Base-by-base conservation (phyloP, 805 yeast genomes). In the Candida chauliodis region DNA sequence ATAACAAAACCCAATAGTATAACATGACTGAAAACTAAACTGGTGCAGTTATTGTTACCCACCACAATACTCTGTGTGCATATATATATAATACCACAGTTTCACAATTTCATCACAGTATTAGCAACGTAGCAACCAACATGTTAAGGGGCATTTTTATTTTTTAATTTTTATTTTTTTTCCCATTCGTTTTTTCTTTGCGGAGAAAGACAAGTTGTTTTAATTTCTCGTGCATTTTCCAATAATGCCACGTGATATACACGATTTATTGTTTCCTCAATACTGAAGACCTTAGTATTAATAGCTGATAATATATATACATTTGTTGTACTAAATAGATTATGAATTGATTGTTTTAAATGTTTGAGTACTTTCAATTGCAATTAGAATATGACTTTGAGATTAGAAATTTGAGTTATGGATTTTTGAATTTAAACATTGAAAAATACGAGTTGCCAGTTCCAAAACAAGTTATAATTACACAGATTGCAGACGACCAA, bases 41-140 rank as follows among this genome's bases (percentile, higher is more conserved):
- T n/a, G n/a, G n/a, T n/a, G n/a, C n/a, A n/a, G n/a, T n/a, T n/a
- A n/a, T n/a, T n/a, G n/a, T n/a, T n/a, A n/a, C n/a, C n/a, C n/a
- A n/a, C n/a, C n/a, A n/a, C n/a, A n/a, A n/a, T n/a, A n/a, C n/a
- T n/a, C n/a, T n/a, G n/a, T n/a, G n/a, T n/a, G n/a, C n/a, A n/a
- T n/a, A n/a, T n/a, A n/a, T n/a, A n/a, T n/a, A n/a, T n/a, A n/a
- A n/a, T n/a, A 21, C 24, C 24, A 21, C 24, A 21, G 13, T 26
- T 26, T 26, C n/a, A 26, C 5, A 27, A 27, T n/a, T n/a, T n/a
- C 30, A 27, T 27, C 19, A 27, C 30, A 27, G 13, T 8, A 27
- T 27, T 31, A 31, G 35, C 35, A 31, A 31, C 22, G 19, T 31
- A 31, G 35, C 35, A 31, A 31, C 18, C 22, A 14, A 21, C 5